Percentiles rank a stretch among this genome's conserved stretches.
These are phyloP conservation scores for Auriscalpium vulgare DNA, from an alignment of 768 basidiomycete species.

Conservation along the genomic window DNA sequence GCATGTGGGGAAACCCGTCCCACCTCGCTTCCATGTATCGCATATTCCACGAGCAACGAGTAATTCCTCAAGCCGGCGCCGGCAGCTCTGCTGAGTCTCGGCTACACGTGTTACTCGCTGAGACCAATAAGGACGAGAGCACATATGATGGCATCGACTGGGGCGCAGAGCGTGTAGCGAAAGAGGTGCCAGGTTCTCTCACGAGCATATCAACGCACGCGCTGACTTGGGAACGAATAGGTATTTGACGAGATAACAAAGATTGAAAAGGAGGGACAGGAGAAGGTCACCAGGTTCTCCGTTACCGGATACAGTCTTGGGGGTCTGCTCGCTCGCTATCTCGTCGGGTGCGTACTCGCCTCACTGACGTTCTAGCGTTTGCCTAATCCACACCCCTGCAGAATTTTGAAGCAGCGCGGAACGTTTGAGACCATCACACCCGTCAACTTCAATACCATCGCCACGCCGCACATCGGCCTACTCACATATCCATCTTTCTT, in stretches of 20 bases:
- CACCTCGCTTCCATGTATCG: constrained; percentile 56
- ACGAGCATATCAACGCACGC: neutral
- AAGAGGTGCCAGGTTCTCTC: constrained; percentile 46
- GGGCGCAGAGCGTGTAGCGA: constrained; percentile 72
- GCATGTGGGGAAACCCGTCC: constrained; percentile 77
- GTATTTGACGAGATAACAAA: constrained; percentile 46
- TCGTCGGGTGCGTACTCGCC: constrained; percentile 46
- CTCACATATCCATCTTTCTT: constrained; percentile 53
- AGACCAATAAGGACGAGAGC: constrained; percentile 55
- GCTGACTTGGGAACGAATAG: constrained; percentile 25
- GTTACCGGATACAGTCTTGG: constrained; percentile 76
- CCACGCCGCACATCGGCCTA: constrained; percentile 78
- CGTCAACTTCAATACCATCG: constrained; percentile 76
- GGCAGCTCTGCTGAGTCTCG: constrained; percentile 29
- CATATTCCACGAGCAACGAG: constrained; percentile 40
- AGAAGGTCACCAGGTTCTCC: constrained; percentile 58
- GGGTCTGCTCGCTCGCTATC: constrained; percentile 74
- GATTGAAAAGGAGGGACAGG: constrained; percentile 41
- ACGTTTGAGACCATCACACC: constrained; percentile 70
- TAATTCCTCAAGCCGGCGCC: constrained; percentile 8
- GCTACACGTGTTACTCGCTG: constrained; percentile 55
- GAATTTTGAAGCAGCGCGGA: constrained; percentile 53
- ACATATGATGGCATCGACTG: constrained; percentile 85
- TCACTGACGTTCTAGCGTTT: neutral
- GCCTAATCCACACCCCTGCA: constrained; percentile 18